Evolutionary conservation across 2,329 filamentous ascomycete species (phyloP), one percentile per base, ranked within the genome.

Genomic region (Pyrenochaeta sp.): DNA sequence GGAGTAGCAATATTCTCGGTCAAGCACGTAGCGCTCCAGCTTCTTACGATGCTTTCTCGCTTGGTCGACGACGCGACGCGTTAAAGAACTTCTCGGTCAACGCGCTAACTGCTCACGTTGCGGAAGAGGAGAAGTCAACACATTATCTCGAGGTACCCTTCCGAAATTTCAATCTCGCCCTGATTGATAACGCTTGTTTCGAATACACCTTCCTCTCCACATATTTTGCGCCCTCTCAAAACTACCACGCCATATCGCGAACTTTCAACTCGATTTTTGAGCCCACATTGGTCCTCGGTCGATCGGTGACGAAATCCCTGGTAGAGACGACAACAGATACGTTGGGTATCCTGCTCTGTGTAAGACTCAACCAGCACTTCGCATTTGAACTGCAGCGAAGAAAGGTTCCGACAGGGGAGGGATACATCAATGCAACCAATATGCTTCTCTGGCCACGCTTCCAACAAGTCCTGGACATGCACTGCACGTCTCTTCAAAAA

Each of bases 381-480:
- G 92, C 94, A 11, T 99, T 99, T 67, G 90, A 96, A 71, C 80
- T 97, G 22, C 94, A 99, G 71, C 83, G 93, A 8, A 85, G 93
- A 41, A 93, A 95, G 66, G 85, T 97, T 1, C 94, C 94, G 0
- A 87, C 90, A 4, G 86, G 90, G 2, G 94, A 99, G 65, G 81
- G 84, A 26, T 99, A 99, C 67, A 87, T 96, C 67, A 99, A 99
- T 68, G 92, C 85, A 31, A 96, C 90, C 4, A 92, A 88, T 64
- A 99, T 99, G 90, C 83, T 94, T 3, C 82, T 99, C 5, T 99
- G 94, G 94, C 94, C 94, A 6, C 87, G 93, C 18, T 89, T 99
- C 61, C 95, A 99, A 72, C 83, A 90, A 43, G 86, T 96, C 59
- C 96, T 99, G 85, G 92, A 96, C 67, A 81, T 87, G 41, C 94